Evolutionary conservation across 148 eudicot species (phyloP), one percentile per base, ranked within the genome.

Genomic region (Diospyros kaki): DNA sequence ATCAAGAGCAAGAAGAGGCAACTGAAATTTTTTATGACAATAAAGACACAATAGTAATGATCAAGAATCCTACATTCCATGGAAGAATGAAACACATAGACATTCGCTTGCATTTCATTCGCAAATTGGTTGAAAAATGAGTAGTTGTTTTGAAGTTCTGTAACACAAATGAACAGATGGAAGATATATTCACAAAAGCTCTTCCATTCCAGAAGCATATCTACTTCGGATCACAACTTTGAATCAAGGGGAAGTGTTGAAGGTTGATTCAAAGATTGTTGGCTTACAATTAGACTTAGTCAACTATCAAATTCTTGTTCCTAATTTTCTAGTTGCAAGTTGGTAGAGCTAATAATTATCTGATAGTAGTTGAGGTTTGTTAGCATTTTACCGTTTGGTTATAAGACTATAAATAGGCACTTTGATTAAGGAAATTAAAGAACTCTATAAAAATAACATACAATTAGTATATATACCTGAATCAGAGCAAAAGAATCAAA

Each of bases 11-110:
- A 54, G 18, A 28, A 1, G 15, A 1, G 46, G 42, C 61, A 12
- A 70, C 62, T 3, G 41, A 38, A 53, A 54, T 70, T n/a, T 70
- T 18, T 14, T 70, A 46, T 70, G 73, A 52, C 73, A 70, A 54
- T 18, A 70, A 39, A 1, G 8, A 46, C 3, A 9, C 73, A 10
- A 70, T 54, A 8, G 45, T 64, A 2, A 55, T 71, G 64, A 58
- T 51, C 5, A 58, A 58, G 38, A 71, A 71, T 14, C 74, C 50
- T 2, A 39, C 39, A 1, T 58, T 71, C 28, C 66, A 52, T 15
- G 48, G 50, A 2, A 40, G 71, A 45, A 64, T 40, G 9, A 74
- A 74, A 40, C 77, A 74, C 46, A 54, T 73, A 9, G 68, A 73
- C 12, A 8, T 61, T 48, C 56, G 28, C 1, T 11, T 9, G 3